Evolutionary conservation across 2,329 filamentous ascomycete species (phyloP), one percentile per base, ranked within the genome.

Genomic region (Diaporthe sp.): DNA sequence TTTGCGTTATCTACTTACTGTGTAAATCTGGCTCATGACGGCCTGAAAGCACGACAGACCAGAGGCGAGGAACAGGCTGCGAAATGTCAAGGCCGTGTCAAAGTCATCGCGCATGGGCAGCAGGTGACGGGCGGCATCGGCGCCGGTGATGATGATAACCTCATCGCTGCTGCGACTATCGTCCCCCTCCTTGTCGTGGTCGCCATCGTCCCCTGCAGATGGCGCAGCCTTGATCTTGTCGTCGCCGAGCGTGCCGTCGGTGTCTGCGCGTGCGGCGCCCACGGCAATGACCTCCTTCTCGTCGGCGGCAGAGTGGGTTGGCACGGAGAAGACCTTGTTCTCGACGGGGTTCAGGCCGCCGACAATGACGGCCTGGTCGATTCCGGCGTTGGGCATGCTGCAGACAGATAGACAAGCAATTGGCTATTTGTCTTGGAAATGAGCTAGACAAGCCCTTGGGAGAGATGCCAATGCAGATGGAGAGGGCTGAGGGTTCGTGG

Each of bases 11-110:
- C 1, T 59, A 78, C 84, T 80, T 74, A 89, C 89, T 19, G 79
- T 80, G 77, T 91, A 91, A 61, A 91, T 90, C 79, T 90, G 88
- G 69, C 82, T 84, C 87, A 91, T 89, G 58, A 88, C 86, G 34
- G 89, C 87, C 77, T 90, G 88, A 78, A 91, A 91, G 15, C 84
- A 86, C 0, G 88, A 84, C 5, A 91, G 84, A 3, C 80, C 77
- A 0, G 87, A 87, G 2, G 88, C 87, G 62, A 91, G 77, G 51
- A 91, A 78, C 7, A 91, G 75, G 69, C 87, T 86, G 53, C 89
- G 87, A 75, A 91, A 89, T 0, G 88, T 91, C 77, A 91, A 78
- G 3, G 88, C 82, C 1, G 81, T 80, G 39, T 91, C 87, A n/a
- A 81, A 79, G 73, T 91, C 89, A 77, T 91, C 89, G 6, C 89